Evolutionary conservation across 1,284 basidiomycete genomes (phyloP), one percentile per base, ranked within the genome.

Genomic region (Marasmius oreades): DNA sequence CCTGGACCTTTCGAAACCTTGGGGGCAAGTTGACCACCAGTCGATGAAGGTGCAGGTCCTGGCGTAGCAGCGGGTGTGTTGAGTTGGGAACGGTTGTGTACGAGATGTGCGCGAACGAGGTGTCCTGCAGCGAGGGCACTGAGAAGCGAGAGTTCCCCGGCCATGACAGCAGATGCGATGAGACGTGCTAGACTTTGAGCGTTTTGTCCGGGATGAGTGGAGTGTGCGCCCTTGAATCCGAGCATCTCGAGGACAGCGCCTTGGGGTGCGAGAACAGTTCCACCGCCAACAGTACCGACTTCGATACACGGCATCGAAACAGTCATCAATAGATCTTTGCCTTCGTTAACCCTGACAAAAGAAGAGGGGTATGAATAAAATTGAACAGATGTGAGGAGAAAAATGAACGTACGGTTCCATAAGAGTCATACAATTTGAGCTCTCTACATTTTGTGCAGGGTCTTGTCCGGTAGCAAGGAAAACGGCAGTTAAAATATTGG

Each of bases 381-480:
- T 24, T 12, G 14, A 12, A 8, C 52, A 28, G 45, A 42, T 42
- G 47, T 51, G 53, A 22, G 45, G 42, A 52, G 46, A 54, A 56
- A 24, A 54, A 46, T 2, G n/a, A 16, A 91, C 90, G 73, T 70
- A 95, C 86, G 95, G 86, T 73, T 99, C 97, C 95, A 98, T 98
- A 52, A 97, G 76, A 6, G 95, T 99, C 79, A 99, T 98, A 73
- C 97, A 99, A 70, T 93, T 96, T 53, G 94, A 96, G 61, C 92
- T 95, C 77, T 98, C 97, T 23, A 99, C 96, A 72, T 98, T 98
- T 78, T 99, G 96, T 16, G 97, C 97, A 2, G 97, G 97, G 69
- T 99, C 97, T 76, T 99, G 97, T 22, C 97, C 97, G 47, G 94
- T 96, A 18, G 97, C 97, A 59, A 99, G 77, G 78, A 91, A 99